phyloP scores from a whole-genome alignment of 371 early-diverging fungal species.

The Syncephalastrum racemosum region DNA sequence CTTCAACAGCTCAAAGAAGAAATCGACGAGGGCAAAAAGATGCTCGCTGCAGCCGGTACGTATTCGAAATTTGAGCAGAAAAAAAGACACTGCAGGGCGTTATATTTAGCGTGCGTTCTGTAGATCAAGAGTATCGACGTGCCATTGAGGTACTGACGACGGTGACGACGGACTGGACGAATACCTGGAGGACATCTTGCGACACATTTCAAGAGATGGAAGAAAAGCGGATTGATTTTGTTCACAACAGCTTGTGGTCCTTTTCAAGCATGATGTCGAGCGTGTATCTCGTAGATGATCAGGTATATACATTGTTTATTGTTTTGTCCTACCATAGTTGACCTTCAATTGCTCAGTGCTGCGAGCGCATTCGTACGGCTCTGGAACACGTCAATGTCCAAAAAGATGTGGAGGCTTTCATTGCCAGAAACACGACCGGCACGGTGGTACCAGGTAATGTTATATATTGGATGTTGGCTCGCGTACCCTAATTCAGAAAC shows the following conservation, averaged over 20 bases:
- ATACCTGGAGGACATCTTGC: constrained; percentile 33
- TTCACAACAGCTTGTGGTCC: constrained; percentile 42
- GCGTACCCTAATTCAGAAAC: neutral
- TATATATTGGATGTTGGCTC: neutral
- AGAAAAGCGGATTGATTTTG: constrained; percentile 34
- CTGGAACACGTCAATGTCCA: constrained; percentile 39
- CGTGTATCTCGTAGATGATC: constrained; percentile 44
- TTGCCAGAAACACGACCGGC: constrained; percentile 35
- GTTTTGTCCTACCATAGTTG: constrained; percentile 1
- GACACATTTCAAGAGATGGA: constrained; percentile 47
- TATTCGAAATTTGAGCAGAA: neutral
- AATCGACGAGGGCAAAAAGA: constrained; percentile 19
- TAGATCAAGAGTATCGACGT: constrained; percentile 43
- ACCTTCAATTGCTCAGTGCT: constrained; percentile 22
- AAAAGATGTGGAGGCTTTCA: constrained; percentile 36
- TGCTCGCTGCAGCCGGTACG: constrained; percentile 19
- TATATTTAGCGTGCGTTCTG: neutral
- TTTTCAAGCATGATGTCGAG: constrained; percentile 50
- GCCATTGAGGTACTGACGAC: constrained; percentile 31
- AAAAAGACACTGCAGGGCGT: neutral
- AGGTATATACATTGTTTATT: constrained; percentile 21
- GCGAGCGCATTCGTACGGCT: constrained; percentile 41
- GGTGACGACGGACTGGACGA: constrained; percentile 33
- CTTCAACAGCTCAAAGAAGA: constrained; percentile 11
- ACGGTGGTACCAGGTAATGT: constrained; percentile 30